Conservation (phyloP, 371 early-diverging fungal species). For the Lichtheimia ramosa region DNA sequence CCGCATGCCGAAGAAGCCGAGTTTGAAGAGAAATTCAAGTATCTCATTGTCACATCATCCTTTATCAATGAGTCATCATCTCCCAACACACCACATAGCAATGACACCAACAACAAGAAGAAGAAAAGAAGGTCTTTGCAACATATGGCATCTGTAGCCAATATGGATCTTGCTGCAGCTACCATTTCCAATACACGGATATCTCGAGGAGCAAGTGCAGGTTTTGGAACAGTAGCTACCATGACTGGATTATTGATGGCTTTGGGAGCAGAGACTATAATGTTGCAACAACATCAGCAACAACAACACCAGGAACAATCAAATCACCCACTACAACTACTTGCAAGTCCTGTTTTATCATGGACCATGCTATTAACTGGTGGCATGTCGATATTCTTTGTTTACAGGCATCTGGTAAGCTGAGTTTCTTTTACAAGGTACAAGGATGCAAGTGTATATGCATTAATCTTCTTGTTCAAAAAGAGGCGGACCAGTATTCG, state of each 20-base stretch:
- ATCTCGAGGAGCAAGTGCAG: too few species aligned
- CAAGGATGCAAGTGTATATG: background rate
- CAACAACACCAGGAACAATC: background rate
- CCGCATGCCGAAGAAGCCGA: slow-evolving; percentile 48
- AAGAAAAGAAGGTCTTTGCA: background rate
- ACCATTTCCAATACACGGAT: too few species aligned
- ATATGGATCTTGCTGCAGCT: too few species aligned
- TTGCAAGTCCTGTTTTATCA: slow-evolving; percentile 9
- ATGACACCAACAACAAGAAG: background rate
- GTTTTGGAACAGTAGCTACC: slow-evolving; percentile 13
- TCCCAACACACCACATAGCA: slow-evolving; percentile 11
- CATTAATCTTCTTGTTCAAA: background rate
- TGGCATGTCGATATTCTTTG: slow-evolving; percentile 33
- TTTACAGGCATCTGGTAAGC: slow-evolving; percentile 40
- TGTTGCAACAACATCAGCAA: slow-evolving; percentile 3
- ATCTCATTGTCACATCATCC: slow-evolving; percentile 54
- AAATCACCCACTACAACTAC: background rate
- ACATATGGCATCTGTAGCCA: background rate
- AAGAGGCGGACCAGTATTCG: slow-evolving; percentile 54
- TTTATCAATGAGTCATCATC: slow-evolving; percentile 37
- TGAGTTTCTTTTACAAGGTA: background rate
- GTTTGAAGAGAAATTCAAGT: slow-evolving; percentile 63
- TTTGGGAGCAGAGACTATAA: slow-evolving; percentile 10
- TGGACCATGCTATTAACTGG: slow-evolving; percentile 24
- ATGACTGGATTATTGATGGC: slow-evolving; percentile 15